A percentile compares a stretch with the other conserved stretches of the same genome.
Conservation (phyloP, 441 rosid species). For the Sinapis alba region DNA sequence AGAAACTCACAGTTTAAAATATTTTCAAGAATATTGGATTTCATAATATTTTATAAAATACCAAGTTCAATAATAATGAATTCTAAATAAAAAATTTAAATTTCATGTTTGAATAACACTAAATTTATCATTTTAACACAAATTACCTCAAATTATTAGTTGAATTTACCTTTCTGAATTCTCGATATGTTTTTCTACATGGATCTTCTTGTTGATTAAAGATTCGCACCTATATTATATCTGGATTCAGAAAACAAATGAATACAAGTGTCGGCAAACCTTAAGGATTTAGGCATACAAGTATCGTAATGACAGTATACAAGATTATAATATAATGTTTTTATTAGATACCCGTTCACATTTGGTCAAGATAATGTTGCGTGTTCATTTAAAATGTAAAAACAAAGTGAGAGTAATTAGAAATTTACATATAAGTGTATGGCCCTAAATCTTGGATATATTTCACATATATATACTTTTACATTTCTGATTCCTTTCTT, state of each 20-base stretch:
- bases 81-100: no score
- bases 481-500: not conserved
- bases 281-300: not conserved
- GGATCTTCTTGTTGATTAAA: not conserved
- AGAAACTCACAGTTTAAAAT: no score
- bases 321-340: not conserved
- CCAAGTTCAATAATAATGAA: no score
- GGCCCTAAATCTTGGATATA: constrained; percentile 3
- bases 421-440: not conserved
- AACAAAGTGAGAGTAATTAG: not conserved
- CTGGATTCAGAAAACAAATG: not conserved
- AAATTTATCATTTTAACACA: no score
- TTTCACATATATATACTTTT: not conserved
- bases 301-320: not conserved
- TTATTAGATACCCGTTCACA: not conserved
- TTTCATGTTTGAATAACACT: no score
- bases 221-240: not conserved
- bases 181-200: not conserved
- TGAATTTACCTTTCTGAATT: no score
- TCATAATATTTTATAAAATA: no score
- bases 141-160: no score
- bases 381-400: not conserved
- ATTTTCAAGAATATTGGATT: no score
- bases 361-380: not conserved
- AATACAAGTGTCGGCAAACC: constrained; percentile 13